These are phyloP conservation scores for Xylaria sp. DNA, from an alignment of 2,329 filamentous ascomycete genomes.

Conservation along the genomic window DNA sequence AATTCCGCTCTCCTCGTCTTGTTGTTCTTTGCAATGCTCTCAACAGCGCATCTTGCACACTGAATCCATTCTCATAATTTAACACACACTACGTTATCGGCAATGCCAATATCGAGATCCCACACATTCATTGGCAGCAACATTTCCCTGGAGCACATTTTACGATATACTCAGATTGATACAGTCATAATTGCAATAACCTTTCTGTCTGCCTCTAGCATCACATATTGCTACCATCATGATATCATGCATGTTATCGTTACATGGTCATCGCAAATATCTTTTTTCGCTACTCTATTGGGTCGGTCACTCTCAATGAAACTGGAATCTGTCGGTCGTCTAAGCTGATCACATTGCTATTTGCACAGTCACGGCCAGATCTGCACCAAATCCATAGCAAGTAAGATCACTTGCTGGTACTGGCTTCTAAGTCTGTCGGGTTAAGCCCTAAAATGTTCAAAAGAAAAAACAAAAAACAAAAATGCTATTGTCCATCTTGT, in stretches of 20 bases:
- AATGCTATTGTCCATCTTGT: background rate
- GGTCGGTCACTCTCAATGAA: background rate
- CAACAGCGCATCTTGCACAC: background rate
- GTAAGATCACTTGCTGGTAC: background rate
- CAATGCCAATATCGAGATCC: background rate
- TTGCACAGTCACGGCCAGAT: background rate
- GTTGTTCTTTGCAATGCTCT: background rate
- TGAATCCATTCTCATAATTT: background rate
- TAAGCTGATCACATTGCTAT: background rate
- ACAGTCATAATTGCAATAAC: background rate
- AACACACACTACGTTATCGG: background rate
- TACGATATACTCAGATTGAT: background rate
- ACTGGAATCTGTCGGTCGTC: background rate
- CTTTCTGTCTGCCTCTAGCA: background rate
- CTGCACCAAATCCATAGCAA: background rate
- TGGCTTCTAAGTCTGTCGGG: background rate
- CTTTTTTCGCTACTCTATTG: background rate
- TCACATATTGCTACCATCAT: background rate
- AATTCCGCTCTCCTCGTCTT: background rate
- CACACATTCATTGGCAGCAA: background rate
- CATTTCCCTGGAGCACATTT: background rate
- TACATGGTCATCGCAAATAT: background rate
- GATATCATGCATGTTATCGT: background rate
- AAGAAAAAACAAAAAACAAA: too few relatives aligned
- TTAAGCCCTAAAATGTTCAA: background rate